A percentile compares a stretch with the other conserved stretches of the same genome.
Evolutionary conservation across 805 yeast species (phyloP).

Genomic region (Yarrowia keelungensis): DNA sequence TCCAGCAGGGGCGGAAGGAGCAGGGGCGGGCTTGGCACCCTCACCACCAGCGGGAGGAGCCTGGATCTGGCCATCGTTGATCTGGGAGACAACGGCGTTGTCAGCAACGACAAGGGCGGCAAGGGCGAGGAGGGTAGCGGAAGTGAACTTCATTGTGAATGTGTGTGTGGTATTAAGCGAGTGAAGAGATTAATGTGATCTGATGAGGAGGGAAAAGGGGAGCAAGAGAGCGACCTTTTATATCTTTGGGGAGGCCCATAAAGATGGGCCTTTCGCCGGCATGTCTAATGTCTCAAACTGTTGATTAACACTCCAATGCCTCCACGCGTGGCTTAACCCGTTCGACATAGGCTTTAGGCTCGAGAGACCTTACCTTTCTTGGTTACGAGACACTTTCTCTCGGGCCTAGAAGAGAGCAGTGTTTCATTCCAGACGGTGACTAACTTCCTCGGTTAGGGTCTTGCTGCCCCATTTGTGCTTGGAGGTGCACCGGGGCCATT

Average conservation of each 20-base stretch:
- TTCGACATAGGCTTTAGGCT: slow-evolving; percentile 16
- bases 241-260: background rate
- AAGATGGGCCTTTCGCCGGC: slow-evolving; percentile 1
- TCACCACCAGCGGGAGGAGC: slow-evolving; percentile 32
- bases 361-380: slow-evolving; percentile 22
- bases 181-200: slow-evolving; percentile 27
- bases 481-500: background rate
- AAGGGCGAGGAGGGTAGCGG: slow-evolving; percentile 31
- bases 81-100: slow-evolving; percentile 24
- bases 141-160: slow-evolving; percentile 30
- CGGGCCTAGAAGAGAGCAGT: slow-evolving; percentile 28
- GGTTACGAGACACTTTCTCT: slow-evolving; percentile 32
- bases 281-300: slow-evolving; percentile 22
- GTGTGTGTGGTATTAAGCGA: slow-evolving; percentile 32
- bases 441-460: slow-evolving; percentile 18
- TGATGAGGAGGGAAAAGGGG: slow-evolving; percentile 9
- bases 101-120: slow-evolving; percentile 35
- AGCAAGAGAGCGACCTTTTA: slow-evolving; percentile 14
- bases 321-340: slow-evolving; percentile 36
- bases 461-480: slow-evolving; percentile 5
- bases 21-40: slow-evolving; percentile 30
- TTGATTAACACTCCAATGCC: slow-evolving; percentile 7
- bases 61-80: slow-evolving; percentile 35
- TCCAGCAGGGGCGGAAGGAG: slow-evolving; percentile 4
- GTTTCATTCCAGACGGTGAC: slow-evolving; percentile 27